Base-by-base conservation (phyloP, 2,329 filamentous ascomycete species). In the Aspergillus neotritici region DNA sequence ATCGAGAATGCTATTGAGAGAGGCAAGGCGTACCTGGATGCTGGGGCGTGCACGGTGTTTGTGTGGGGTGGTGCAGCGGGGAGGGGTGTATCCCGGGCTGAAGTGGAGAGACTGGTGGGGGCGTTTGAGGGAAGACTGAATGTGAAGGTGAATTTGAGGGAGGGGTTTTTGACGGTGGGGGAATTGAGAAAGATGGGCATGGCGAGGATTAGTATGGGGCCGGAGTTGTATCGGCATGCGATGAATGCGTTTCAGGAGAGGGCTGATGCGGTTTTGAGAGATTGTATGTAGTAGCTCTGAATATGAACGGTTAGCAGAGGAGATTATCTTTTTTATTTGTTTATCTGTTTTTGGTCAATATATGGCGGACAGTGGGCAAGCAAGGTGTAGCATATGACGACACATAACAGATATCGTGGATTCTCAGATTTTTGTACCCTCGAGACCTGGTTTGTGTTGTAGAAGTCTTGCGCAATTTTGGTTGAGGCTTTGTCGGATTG, bases 21-120 rank as follows among this genome's bases (percentile, higher is more conserved):
- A 1, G 80, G 78, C 0, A 74, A 71, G 44, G 73, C 71, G n/a
- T 83, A 76, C 55, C 63, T 83, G 3, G 71, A 67, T 0, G 77
- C 77, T 2, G 80, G 79, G 0, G 80, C 79, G 0, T 75, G 71
- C 10, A 80, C 75, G 1, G 70, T 79, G 0, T 83, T 82, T 62
- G 77, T 80, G 40, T 83, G 77, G 78, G 79, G 79, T 11, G 76
- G 70, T 1, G 53, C 64, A 0, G 61, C 61, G 30, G 57, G 69
- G 11, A 61, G 76, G 32, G 62, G 65, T 1, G 54, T 78, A 10
- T 64, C 64, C 10, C 65, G 58, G 10, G 67, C 64, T 0, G 77
- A 79, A 57, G 68, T 79, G 2, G 57, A 65, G 55, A 59, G 53
- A 33, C 54, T 80, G 49, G 74, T 73, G 2, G 57, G 63, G 40